Conservation (phyloP, 1,284 basidiomycete species). For the Phylloporus sp. region DNA sequence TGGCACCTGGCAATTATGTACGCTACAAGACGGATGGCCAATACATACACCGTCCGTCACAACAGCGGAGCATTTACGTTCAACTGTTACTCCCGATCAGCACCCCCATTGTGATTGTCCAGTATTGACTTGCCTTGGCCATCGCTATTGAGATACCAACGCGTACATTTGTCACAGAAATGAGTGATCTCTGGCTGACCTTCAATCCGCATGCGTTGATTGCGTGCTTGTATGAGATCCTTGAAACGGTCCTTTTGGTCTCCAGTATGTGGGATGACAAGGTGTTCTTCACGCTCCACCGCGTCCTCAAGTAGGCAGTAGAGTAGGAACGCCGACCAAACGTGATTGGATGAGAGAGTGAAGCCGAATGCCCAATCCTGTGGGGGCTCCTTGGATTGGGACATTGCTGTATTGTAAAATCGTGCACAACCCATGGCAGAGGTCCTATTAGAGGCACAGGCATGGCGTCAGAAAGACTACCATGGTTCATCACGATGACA, state of each 20-base stretch:
- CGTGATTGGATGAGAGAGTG: not conserved
- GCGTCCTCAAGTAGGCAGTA: conserved; percentile 9
- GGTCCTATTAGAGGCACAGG: too few species aligned
- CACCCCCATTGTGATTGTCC: not conserved
- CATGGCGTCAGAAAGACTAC: too few species aligned
- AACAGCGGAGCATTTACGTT: conserved; percentile 18
- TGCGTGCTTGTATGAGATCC: conserved; percentile 17
- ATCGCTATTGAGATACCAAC: not conserved
- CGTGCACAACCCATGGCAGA: too few species aligned
- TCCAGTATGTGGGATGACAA: not conserved
- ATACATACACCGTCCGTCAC: conserved; percentile 36
- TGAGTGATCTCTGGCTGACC: conserved; percentile 28
- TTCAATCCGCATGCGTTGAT: conserved; percentile 18
- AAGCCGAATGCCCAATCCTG: not conserved
- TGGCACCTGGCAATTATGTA: conserved; percentile 28
- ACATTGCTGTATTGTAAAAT: not conserved
- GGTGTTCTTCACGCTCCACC: not conserved
- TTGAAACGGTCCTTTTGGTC: conserved; percentile 15
- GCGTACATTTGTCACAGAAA: conserved; percentile 28
- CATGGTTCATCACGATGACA: too few species aligned
- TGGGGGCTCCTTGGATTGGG: not conserved
- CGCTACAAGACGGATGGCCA: conserved; percentile 32
- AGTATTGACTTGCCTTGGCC: not conserved
- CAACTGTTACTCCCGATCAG: not conserved
- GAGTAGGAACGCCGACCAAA: conserved; percentile 9